Percentiles rank a stretch among this genome's conserved stretches.
Conservation (phyloP, 2,329 filamentous ascomycete genomes). For the Colletotrichum lupini region DNA sequence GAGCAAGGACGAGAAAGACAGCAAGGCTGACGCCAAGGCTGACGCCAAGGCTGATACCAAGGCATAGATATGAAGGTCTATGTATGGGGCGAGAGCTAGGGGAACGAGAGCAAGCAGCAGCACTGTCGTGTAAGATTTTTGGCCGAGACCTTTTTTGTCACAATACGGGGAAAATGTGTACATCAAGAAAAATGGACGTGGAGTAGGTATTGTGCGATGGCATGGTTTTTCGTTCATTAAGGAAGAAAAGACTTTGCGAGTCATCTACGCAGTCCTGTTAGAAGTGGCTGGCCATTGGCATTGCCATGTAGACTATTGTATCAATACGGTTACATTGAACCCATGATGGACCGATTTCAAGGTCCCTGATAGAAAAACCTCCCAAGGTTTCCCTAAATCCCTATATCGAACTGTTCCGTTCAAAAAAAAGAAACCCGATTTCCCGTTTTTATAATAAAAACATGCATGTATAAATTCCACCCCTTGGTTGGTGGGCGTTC, state of each 20-base stretch:
- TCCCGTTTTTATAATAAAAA: neutral
- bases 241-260: neutral
- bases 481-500: constrained; percentile 2
- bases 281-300: constrained; percentile 5
- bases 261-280: neutral
- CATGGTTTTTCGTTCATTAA: constrained; percentile 1
- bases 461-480: neutral
- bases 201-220: neutral
- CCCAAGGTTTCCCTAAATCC: neutral
- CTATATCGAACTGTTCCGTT: neutral
- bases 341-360: constrained; percentile 17
- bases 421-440: neutral
- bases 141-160: neutral
- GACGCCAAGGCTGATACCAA: constrained; percentile 12
- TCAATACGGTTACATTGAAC: constrained; percentile 34
- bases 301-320: constrained; percentile 36
- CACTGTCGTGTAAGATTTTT: neutral
- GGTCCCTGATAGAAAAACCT: neutral
- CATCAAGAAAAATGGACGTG: constrained; percentile 24
- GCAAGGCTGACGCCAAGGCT: constrained; percentile 18
- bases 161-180: constrained; percentile 5
- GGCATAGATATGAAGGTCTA: neutral
- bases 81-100: neutral
- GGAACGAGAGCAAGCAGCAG: no score
- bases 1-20: constrained; percentile 3